A percentile compares a stretch with the other conserved stretches of the same genome.
phyloP scores from a whole-genome alignment of 2,329 filamentous ascomycete genomes.

The Colletotrichum magnum region DNA sequence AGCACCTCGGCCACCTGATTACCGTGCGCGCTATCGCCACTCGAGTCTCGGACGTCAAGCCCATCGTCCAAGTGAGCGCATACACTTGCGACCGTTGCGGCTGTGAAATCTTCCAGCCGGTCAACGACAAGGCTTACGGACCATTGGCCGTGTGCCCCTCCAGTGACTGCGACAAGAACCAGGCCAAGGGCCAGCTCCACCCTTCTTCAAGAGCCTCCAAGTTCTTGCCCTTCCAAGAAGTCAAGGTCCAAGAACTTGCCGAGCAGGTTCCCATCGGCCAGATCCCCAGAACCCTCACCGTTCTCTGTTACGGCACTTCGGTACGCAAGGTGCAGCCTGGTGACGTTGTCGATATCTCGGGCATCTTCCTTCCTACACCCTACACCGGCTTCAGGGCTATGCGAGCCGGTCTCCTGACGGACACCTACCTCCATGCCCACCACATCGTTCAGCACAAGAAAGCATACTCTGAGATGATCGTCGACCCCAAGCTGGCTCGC shows the following conservation, averaged over 20 bases:
- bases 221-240: slow-evolving; percentile 96
- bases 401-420: slow-evolving; percentile 93
- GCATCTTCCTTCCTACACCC: slow-evolving; percentile 95
- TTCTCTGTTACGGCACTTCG: slow-evolving; percentile 89
- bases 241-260: slow-evolving; percentile 99
- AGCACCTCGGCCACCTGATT: slow-evolving; percentile 93
- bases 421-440: slow-evolving; percentile 97
- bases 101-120: slow-evolving; percentile 96
- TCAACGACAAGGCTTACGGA: slow-evolving; percentile 91
- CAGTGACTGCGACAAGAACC: slow-evolving; percentile 89
- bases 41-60: slow-evolving; percentile 97
- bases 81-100: slow-evolving; percentile 98
- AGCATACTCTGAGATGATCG: slow-evolving; percentile 91
- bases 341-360: slow-evolving; percentile 93
- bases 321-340: slow-evolving; percentile 92
- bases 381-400: slow-evolving; percentile 99
- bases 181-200: slow-evolving; percentile 93
- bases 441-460: slow-evolving; percentile 97
- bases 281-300: slow-evolving; percentile 90
- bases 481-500: slow-evolving; percentile 83
- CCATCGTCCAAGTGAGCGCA: slow-evolving; percentile 95
- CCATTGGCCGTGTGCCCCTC: slow-evolving; percentile 91
- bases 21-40: slow-evolving; percentile 95
- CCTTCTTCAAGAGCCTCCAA: slow-evolving; percentile 97
- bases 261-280: slow-evolving; percentile 98